These are phyloP conservation scores for Boletus reticuloceps DNA, from an alignment of 768 basidiomycete species.

Conservation along the genomic window DNA sequence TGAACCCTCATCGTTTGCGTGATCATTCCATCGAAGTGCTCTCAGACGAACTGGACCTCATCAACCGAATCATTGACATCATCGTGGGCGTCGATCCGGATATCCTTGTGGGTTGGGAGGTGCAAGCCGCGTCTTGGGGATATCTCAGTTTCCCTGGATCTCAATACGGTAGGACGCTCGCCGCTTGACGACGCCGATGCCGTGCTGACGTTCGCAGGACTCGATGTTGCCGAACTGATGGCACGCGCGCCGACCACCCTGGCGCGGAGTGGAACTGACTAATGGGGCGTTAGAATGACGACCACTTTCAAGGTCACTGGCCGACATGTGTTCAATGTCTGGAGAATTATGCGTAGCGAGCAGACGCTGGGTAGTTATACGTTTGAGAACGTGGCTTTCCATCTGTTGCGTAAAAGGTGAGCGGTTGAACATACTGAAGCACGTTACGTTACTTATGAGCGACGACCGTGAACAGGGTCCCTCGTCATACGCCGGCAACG, in stretches of 20 bases:
- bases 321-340: constrained; percentile 88
- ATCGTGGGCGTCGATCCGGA: constrained; percentile 85
- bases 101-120: constrained; percentile 89
- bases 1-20: constrained; percentile 38
- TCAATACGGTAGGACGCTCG: constrained; percentile 45
- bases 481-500: constrained; percentile 62
- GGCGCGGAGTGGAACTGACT: constrained; percentile 40
- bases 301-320: constrained; percentile 85
- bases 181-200: neutral
- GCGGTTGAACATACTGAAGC: constrained; percentile 10
- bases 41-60: constrained; percentile 70
- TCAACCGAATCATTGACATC: constrained; percentile 74
- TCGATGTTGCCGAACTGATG: constrained; percentile 66
- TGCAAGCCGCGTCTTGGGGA: constrained; percentile 90
- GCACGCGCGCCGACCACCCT: constrained; percentile 64
- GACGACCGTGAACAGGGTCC: constrained; percentile 51
- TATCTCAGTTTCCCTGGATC: constrained; percentile 65
- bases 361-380: constrained; percentile 74
- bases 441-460: neutral
- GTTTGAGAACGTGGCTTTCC: constrained; percentile 87
- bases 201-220: constrained; percentile 42
- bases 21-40: constrained; percentile 51
- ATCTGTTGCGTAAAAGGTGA: constrained; percentile 74
- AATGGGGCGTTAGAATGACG: constrained; percentile 72
- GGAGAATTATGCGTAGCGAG: constrained; percentile 94